Conservation (phyloP, 768 basidiomycete genomes). For the Tylopilus felleus region DNA sequence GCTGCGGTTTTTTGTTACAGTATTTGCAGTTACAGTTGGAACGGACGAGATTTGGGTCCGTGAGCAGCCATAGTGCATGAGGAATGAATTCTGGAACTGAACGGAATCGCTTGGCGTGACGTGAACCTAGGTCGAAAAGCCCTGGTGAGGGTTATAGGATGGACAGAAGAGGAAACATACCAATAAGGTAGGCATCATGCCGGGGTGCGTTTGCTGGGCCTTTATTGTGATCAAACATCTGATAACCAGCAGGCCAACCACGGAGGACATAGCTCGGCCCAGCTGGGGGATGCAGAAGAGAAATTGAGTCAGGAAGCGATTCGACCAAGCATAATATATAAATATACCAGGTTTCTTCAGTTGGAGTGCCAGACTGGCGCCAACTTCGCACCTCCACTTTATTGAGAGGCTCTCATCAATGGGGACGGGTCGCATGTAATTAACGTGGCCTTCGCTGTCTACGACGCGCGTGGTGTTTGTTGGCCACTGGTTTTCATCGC, state of each 20-base stretch:
- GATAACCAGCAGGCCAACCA: conserved; percentile 64
- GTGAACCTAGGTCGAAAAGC: conserved; percentile 35
- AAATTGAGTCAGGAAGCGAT: background rate
- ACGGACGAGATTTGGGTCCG: conserved; percentile 45
- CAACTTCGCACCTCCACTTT: conserved; percentile 55
- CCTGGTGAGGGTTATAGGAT: background rate
- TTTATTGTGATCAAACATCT: conserved; percentile 73
- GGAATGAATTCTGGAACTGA: conserved; percentile 85
- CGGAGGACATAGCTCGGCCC: conserved; percentile 58
- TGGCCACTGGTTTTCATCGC: conserved; percentile 53
- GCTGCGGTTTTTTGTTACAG: conserved; percentile 66
- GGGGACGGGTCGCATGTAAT: conserved; percentile 59
- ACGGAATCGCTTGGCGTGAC: conserved; percentile 54
- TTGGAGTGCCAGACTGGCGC: conserved; percentile 38
- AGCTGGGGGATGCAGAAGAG: background rate
- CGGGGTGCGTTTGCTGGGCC: conserved; percentile 52
- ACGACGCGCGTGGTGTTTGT: conserved; percentile 49
- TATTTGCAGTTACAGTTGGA: conserved; percentile 72
- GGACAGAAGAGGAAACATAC: conserved; percentile 36
- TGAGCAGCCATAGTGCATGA: conserved; percentile 76
- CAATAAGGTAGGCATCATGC: conserved; percentile 77
- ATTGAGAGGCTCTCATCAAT: conserved; percentile 49
- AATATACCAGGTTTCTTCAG: conserved; percentile 50
- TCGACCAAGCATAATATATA: background rate
- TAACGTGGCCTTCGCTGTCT: conserved; percentile 62